Evolutionary conservation across 768 basidiomycete genomes (phyloP).

Genomic region (Lactarius akahatsu): DNA sequence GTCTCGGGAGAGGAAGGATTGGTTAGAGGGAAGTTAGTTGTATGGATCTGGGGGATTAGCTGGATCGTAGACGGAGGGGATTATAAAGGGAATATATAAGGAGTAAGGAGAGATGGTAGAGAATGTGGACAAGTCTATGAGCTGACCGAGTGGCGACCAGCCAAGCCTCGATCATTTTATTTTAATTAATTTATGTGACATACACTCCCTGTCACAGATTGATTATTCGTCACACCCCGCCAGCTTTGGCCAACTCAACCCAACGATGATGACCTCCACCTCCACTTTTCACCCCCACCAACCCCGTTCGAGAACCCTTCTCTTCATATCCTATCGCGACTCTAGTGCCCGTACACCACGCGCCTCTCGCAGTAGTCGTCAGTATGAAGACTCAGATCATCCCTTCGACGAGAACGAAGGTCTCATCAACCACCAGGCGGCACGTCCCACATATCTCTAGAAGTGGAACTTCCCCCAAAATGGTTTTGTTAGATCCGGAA

Average conservation of each 20-base stretch:
- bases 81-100: constrained; percentile 25
- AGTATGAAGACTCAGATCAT: constrained; percentile 50
- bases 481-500: constrained; percentile 56
- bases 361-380: constrained; percentile 36
- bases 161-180: not conserved
- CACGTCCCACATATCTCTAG: constrained; percentile 52
- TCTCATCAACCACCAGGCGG: constrained; percentile 50
- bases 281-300: constrained; percentile 44
- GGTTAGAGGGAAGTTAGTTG: constrained; percentile 13
- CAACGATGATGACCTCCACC: constrained; percentile 27
- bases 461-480: constrained; percentile 73
- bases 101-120: constrained; percentile 20
- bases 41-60: constrained; percentile 21
- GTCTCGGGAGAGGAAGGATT: constrained; percentile 13
- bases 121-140: not conserved
- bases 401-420: constrained; percentile 63
- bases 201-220: not conserved
- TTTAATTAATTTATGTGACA: not conserved
- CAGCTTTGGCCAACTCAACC: constrained; percentile 20
- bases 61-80: constrained; percentile 25
- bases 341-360: constrained; percentile 55
- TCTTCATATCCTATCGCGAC: constrained; percentile 93
- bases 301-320: constrained; percentile 84
- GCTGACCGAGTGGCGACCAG: not conserved
- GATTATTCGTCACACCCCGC: not conserved